Evolutionary conservation across 1,139 yeast species (phyloP).

Genomic region (Keqinozyma sinolaborantium): DNA sequence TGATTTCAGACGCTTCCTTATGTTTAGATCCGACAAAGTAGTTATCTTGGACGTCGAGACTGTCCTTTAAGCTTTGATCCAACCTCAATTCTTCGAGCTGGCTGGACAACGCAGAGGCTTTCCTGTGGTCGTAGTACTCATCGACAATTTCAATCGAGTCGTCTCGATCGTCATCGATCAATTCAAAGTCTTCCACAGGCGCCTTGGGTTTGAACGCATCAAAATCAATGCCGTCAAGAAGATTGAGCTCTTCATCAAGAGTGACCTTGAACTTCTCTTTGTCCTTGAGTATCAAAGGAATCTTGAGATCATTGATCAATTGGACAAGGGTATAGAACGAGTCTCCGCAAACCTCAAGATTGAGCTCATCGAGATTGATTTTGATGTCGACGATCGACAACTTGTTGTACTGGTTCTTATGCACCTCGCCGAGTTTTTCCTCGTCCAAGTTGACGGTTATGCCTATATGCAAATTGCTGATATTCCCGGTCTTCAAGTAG

Average conservation of each 20-base stretch:
- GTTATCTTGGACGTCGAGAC: constrained; percentile 32
- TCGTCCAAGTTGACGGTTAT: constrained; percentile 25
- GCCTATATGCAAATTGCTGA: constrained; percentile 42
- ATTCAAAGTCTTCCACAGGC: constrained; percentile 1
- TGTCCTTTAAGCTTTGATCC: constrained; percentile 3
- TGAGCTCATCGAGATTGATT: constrained; percentile 46
- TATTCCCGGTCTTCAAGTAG: constrained; percentile 40
- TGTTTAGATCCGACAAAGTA: constrained; percentile 33
- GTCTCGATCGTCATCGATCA: constrained; percentile 1
- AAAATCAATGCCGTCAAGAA: constrained; percentile 48
- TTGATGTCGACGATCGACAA: constrained; percentile 38
- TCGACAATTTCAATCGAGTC: constrained; percentile 16
- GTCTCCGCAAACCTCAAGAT: constrained; percentile 75
- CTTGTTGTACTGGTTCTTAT: constrained; percentile 10
- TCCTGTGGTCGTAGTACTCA: constrained; percentile 14
- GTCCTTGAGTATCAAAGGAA: constrained; percentile 57
- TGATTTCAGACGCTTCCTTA: constrained; percentile 9
- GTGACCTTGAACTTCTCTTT: constrained; percentile 51
- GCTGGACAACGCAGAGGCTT: constrained; percentile 5
- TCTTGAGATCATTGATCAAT: constrained; percentile 66
- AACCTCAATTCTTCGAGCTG: constrained; percentile 6
- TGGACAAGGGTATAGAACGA: constrained; percentile 72
- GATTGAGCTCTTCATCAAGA: constrained; percentile 33
- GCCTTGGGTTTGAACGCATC: constrained; percentile 17
- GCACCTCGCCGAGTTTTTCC: constrained; percentile 3